Percentiles rank a stretch among this genome's conserved stretches.
Conservation (phyloP, 1,139 yeast genomes). For the Martiniozyma asiatica region DNA sequence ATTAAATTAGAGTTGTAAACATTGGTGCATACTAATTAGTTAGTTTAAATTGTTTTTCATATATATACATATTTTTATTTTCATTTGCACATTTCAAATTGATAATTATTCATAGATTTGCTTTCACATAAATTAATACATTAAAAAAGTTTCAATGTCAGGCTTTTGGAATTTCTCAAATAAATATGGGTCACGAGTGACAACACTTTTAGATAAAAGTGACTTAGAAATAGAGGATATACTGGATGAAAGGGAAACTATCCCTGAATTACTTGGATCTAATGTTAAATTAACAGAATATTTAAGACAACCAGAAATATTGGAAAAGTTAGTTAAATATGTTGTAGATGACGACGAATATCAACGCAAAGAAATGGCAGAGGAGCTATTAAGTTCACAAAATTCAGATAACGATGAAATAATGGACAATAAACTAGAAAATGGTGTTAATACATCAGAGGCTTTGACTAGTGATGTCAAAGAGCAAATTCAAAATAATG, state of each 20-base stretch:
- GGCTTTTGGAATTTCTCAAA: conserved; percentile 89
- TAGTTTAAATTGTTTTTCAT: no score
- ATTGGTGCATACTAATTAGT: no score
- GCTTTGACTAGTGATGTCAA: no score
- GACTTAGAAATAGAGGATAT: conserved; percentile 49
- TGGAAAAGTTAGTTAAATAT: conserved; percentile 54
- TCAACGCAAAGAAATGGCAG: conserved; percentile 12
- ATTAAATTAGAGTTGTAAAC: no score
- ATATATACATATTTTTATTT: conserved; percentile 1
- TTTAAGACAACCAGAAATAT: conserved; percentile 59
- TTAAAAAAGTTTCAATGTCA: conserved; percentile 34
- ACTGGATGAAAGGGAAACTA: conserved; percentile 74
- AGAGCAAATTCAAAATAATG: neutral
- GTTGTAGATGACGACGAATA: conserved; percentile 35
- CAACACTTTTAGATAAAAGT: conserved; percentile 55
- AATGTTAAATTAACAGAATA: conserved; percentile 75
- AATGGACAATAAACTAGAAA: conserved; percentile 8
- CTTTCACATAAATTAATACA: neutral
- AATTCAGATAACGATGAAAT: conserved; percentile 11
- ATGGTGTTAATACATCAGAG: conserved; percentile 4
- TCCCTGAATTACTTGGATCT: conserved; percentile 75
- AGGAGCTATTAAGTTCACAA: conserved; percentile 3
- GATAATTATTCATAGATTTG: neutral
- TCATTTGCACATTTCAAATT: neutral
- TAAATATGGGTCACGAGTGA: conserved; percentile 67